Conservation (phyloP, 345 rosid species). For the Reutealis trisperma region DNA sequence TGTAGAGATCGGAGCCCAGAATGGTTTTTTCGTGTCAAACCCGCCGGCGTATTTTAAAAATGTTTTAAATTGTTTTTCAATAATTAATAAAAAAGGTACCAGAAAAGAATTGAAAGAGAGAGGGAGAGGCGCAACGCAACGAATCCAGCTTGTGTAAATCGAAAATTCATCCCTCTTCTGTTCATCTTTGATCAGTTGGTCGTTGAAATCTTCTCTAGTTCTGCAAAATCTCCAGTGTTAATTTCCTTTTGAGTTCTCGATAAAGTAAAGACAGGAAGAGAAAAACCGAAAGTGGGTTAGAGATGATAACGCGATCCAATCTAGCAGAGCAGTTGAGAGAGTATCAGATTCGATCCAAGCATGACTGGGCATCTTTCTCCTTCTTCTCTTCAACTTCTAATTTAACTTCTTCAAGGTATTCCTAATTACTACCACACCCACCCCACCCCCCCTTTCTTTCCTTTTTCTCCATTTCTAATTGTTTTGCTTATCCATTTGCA, state of each 20-base stretch:
- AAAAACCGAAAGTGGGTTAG: slow-evolving; percentile 15
- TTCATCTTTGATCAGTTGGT: slow-evolving; percentile 1
- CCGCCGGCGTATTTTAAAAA: slow-evolving; percentile 1
- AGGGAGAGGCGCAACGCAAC: slow-evolving; percentile 29
- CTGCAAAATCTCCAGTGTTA: slow-evolving; percentile 19
- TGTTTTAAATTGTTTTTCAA: not conserved
- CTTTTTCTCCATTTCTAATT: too few relatives aligned
- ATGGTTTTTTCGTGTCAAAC: not conserved
- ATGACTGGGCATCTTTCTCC: slow-evolving; percentile 97
- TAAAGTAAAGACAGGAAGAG: not conserved
- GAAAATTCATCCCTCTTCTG: slow-evolving; percentile 25
- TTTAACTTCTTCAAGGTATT: slow-evolving; percentile 70
- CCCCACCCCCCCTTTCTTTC: too few relatives aligned
- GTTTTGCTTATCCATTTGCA: not conserved
- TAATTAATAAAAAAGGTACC: not conserved
- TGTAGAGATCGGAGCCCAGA: not conserved
- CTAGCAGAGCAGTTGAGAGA: slow-evolving; percentile 90
- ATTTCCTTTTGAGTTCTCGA: slow-evolving; percentile 11
- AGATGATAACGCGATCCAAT: slow-evolving; percentile 96
- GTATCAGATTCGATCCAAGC: slow-evolving; percentile 93
- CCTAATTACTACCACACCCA: too few relatives aligned
- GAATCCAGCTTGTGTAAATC: slow-evolving; percentile 31
- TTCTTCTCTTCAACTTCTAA: slow-evolving; percentile 90
- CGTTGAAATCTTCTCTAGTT: slow-evolving; percentile 19
- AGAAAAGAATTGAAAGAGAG: not conserved